phyloP scores from a whole-genome alignment of 768 basidiomycete genomes.

The Cubamyces lactineus region DNA sequence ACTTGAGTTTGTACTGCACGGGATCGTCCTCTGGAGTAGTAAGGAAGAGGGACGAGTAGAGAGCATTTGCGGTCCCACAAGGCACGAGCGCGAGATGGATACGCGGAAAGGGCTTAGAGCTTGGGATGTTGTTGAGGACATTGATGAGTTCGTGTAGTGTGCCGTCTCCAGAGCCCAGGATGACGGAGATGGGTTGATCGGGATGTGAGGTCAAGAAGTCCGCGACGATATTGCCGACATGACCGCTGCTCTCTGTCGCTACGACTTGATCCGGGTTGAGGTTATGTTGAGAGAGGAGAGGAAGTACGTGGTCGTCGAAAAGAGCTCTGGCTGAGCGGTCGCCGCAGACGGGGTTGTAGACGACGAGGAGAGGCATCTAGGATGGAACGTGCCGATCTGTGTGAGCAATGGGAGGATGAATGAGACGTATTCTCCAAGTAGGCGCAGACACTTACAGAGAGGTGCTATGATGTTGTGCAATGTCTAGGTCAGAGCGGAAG shows the following conservation, averaged over 20 bases:
- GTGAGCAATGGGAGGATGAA: no score
- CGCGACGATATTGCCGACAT: constrained; percentile 55
- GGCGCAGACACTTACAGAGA: background rate
- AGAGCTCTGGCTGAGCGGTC: constrained; percentile 57
- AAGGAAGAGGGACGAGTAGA: constrained; percentile 79
- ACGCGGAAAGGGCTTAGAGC: constrained; percentile 14
- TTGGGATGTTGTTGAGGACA: constrained; percentile 40
- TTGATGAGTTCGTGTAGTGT: constrained; percentile 90
- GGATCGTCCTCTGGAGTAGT: constrained; percentile 37
- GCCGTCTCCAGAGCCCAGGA: constrained; percentile 87
- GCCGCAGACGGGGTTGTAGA: constrained; percentile 82
- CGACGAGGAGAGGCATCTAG: constrained; percentile 54
- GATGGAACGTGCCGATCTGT: background rate
- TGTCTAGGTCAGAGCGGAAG: no score
- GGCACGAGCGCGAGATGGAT: constrained; percentile 62
- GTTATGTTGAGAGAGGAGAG: constrained; percentile 54
- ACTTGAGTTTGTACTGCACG: constrained; percentile 52
- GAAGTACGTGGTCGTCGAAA: constrained; percentile 63
- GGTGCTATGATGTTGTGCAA: no score
- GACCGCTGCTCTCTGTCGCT: constrained; percentile 53
- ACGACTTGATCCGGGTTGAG: constrained; percentile 44
- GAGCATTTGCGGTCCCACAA: constrained; percentile 91
- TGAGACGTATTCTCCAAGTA: no score
- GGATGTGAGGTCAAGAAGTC: constrained; percentile 35
- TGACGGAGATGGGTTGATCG: constrained; percentile 44